Conservation (phyloP, 73 alveolate species). For the Symbiodinium natans region DNA sequence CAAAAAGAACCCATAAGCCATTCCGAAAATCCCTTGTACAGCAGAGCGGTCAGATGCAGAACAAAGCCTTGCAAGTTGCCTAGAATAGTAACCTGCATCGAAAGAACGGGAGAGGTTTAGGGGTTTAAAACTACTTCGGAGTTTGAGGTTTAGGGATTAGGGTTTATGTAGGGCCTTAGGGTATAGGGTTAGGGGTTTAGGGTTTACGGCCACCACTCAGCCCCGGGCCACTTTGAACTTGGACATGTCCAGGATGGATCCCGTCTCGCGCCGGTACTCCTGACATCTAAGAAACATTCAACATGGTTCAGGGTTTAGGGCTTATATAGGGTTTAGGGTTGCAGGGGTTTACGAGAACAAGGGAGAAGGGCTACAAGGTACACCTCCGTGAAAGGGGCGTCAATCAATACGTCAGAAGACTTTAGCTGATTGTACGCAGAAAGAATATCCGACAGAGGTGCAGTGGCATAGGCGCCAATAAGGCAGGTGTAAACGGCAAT, state of each 20-base stretch:
- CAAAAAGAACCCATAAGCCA: too few relatives aligned
- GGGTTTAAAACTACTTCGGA: too few relatives aligned
- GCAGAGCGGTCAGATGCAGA: too few relatives aligned
- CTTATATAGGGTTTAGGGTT: background rate
- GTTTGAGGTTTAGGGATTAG: too few relatives aligned
- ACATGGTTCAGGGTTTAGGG: background rate
- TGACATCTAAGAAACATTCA: background rate
- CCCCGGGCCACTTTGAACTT: slow-evolving; percentile 21
- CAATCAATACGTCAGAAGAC: background rate
- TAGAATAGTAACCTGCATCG: too few relatives aligned
- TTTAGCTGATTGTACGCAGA: background rate
- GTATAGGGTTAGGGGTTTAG: background rate
- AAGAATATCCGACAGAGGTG: slow-evolving; percentile 22
- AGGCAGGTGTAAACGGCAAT: background rate
- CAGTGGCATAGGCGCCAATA: slow-evolving; percentile 12
- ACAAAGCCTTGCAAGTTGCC: too few relatives aligned
- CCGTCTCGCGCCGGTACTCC: slow-evolving; percentile 29
- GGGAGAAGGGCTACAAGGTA: background rate
- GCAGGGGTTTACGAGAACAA: background rate
- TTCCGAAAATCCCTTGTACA: too few relatives aligned
- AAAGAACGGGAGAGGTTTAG: too few relatives aligned
- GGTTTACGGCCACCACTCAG: background rate
- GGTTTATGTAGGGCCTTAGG: background rate
- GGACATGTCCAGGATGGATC: slow-evolving; percentile 53
- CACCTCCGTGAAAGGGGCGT: background rate